Conservation (phyloP, 1,139 yeast genomes). For the Protomyces arabidopsidicola region DNA sequence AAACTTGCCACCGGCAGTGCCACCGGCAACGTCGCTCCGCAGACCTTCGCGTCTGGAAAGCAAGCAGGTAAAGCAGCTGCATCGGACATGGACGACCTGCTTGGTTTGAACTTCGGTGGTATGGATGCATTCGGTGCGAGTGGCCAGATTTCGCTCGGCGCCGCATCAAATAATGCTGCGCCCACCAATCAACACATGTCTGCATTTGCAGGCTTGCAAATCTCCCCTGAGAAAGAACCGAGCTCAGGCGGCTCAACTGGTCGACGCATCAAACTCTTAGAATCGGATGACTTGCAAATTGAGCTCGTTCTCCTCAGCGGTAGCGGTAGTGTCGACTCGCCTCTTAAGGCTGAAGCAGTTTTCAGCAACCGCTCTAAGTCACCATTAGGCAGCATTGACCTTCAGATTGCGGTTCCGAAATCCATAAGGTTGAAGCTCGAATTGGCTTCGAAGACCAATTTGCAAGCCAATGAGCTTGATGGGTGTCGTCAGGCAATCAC, state of each 20-base stretch:
- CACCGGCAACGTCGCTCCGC: conserved; percentile 2
- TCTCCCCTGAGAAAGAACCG: not conserved
- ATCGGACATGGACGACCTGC: conserved; percentile 24
- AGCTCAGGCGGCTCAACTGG: not conserved
- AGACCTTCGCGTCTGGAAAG: not conserved
- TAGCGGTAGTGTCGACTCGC: conserved; percentile 1
- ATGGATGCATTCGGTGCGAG: conserved; percentile 20
- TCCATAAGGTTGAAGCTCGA: conserved; percentile 58
- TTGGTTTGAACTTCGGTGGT: conserved; percentile 20
- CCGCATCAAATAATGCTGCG: not conserved
- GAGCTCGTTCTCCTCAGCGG: conserved; percentile 3
- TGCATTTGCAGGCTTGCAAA: conserved; percentile 14
- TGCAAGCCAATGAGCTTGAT: conserved; percentile 51
- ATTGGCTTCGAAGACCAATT: conserved; percentile 60
- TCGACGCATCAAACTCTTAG: not conserved
- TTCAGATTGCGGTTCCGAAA: conserved; percentile 81
- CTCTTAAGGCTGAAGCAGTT: conserved; percentile 31
- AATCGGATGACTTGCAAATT: not conserved
- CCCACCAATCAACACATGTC: conserved; percentile 4
- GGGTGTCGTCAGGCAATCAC: conserved; percentile 58
- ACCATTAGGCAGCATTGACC: conserved; percentile 51
- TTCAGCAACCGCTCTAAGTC: conserved; percentile 45
- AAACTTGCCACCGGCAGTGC: not conserved
- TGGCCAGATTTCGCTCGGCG: conserved; percentile 23
- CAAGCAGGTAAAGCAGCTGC: conserved; percentile 4